Percentiles rank a stretch among this genome's conserved stretches.
phyloP scores from a whole-genome alignment of 2,329 filamentous ascomycete species.

The Ascochyta viciae-villosae region DNA sequence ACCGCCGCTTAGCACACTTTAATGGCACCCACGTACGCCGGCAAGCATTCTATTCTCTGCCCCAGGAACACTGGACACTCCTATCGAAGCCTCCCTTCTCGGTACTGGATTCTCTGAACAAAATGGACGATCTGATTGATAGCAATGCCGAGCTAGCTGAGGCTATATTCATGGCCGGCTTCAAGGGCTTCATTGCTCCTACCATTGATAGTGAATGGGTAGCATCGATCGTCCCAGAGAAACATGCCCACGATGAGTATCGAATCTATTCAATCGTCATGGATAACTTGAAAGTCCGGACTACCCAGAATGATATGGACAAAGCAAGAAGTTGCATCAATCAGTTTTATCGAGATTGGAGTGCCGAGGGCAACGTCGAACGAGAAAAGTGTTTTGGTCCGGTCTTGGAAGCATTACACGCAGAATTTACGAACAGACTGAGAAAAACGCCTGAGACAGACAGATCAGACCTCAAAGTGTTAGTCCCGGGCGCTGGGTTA shows the following conservation, averaged over 20 bases:
- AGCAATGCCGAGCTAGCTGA: constrained; percentile 83
- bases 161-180: constrained; percentile 68
- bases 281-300: constrained; percentile 71
- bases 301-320: constrained; percentile 78
- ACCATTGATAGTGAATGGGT: constrained; percentile 44
- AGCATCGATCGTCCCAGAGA: constrained; percentile 39
- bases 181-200: constrained; percentile 44
- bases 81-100: constrained; percentile 83
- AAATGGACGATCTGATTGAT: constrained; percentile 87
- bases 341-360: constrained; percentile 97
- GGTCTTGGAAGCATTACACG: constrained; percentile 69
- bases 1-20: constrained; percentile 83
- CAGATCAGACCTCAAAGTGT: constrained; percentile 64
- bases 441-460: constrained; percentile 25
- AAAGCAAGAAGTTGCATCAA: constrained; percentile 92
- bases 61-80: constrained; percentile 81
- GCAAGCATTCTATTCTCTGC: constrained; percentile 91
- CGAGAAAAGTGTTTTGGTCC: constrained; percentile 79
- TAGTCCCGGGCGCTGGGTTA: constrained; percentile 89
- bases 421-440: constrained; percentile 49
- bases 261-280: constrained; percentile 56
- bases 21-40: constrained; percentile 90
- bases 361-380: constrained; percentile 75
- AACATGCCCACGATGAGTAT: constrained; percentile 38
- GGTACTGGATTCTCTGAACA: constrained; percentile 77